A percentile compares a stretch with the other conserved stretches of the same genome.
phyloP scores from a whole-genome alignment of 768 basidiomycete species.

The Astraeus odoratus region DNA sequence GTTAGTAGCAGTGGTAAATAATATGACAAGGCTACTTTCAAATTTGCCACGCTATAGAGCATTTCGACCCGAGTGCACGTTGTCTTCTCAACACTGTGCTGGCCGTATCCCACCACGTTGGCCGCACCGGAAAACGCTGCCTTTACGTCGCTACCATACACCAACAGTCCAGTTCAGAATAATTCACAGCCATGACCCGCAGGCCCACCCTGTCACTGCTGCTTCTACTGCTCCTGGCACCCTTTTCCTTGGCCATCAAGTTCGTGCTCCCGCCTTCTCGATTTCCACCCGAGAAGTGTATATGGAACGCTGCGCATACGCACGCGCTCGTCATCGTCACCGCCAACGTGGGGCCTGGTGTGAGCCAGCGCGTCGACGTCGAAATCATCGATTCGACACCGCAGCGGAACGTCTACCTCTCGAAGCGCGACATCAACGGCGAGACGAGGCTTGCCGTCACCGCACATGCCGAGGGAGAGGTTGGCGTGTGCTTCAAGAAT shows the following conservation, averaged over 20 bases:
- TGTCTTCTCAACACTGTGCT: too few species aligned
- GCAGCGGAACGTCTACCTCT: slow-evolving; percentile 83
- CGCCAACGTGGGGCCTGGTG: slow-evolving; percentile 77
- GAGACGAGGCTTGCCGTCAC: slow-evolving; percentile 94
- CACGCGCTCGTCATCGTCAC: slow-evolving; percentile 93
- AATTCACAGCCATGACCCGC: neutral
- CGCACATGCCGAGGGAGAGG: slow-evolving; percentile 86
- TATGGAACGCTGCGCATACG: slow-evolving; percentile 89
- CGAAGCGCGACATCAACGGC: slow-evolving; percentile 79
- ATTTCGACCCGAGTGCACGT: too few species aligned
- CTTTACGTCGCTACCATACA: too few species aligned
- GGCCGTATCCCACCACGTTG: too few species aligned
- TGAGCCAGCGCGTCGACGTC: slow-evolving; percentile 80
- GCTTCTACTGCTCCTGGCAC: slow-evolving; percentile 24
- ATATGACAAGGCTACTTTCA: too few species aligned
- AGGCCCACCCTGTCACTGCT: slow-evolving; percentile 1
- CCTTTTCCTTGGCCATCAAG: slow-evolving; percentile 61
- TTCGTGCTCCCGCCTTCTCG: slow-evolving; percentile 69
- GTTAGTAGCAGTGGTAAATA: too few species aligned
- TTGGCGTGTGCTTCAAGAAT: slow-evolving; percentile 94
- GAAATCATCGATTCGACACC: slow-evolving; percentile 89
- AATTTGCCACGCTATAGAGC: too few species aligned
- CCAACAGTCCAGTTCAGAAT: too few species aligned
- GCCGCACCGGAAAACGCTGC: too few species aligned
- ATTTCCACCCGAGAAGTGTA: slow-evolving; percentile 76